Percentiles rank a stretch among this genome's conserved stretches.
These are phyloP conservation scores for Emydomyces testavorans DNA, from an alignment of 2,329 filamentous ascomycete species.

Conservation along the genomic window DNA sequence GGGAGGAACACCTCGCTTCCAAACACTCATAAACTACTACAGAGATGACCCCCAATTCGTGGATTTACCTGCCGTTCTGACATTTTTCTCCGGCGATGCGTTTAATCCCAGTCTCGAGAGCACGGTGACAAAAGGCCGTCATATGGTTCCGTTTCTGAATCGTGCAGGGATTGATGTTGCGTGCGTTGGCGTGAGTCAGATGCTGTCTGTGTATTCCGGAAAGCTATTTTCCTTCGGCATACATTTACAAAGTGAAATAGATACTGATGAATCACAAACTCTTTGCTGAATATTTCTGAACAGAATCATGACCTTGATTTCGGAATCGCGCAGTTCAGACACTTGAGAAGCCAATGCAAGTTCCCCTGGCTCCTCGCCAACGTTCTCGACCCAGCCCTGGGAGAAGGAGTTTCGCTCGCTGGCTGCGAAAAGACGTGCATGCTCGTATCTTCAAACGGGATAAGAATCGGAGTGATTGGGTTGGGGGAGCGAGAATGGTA, in stretches of 20 bases:
- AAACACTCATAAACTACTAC: conserved; percentile 67
- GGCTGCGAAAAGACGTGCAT: conserved; percentile 65
- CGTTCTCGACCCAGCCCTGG: conserved; percentile 70
- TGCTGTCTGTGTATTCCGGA: not conserved
- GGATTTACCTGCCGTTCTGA: conserved; percentile 55
- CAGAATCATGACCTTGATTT: conserved; percentile 91
- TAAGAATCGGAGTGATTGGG: conserved; percentile 77
- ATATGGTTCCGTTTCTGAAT: conserved; percentile 83
- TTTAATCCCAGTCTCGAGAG: conserved; percentile 88
- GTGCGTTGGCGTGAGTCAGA: conserved; percentile 60
- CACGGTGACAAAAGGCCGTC: conserved; percentile 75
- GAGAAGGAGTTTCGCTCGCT: conserved; percentile 61
- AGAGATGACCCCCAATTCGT: conserved; percentile 49
- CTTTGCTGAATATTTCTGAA: too few species aligned
- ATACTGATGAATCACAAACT: too few species aligned
- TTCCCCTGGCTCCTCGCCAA: conserved; percentile 90
- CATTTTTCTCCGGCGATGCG: conserved; percentile 81
- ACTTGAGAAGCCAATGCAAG: conserved; percentile 60
- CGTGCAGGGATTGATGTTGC: conserved; percentile 63
- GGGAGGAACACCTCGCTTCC: conserved; percentile 70
- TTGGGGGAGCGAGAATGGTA: conserved; percentile 75
- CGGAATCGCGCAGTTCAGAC: conserved; percentile 66
- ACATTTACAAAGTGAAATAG: too few species aligned
- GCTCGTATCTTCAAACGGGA: conserved; percentile 66
- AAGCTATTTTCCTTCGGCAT: not conserved